phyloP scores from a whole-genome alignment of 2,329 filamentous ascomycete genomes.

The Pseudogymnoascus sp. region DNA sequence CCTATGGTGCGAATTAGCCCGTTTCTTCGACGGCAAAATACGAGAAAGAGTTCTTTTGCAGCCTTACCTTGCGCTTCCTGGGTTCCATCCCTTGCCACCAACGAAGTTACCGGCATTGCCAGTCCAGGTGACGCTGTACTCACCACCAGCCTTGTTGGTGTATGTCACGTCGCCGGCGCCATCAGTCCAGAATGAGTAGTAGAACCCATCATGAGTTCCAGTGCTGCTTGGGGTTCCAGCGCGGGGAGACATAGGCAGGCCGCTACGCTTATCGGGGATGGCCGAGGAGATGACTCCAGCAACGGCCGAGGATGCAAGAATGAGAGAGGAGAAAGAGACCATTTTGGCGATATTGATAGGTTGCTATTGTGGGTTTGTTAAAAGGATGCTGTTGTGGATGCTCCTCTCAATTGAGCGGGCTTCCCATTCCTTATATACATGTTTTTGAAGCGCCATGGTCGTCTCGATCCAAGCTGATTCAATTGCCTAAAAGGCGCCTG shows the following conservation, averaged over 20 bases:
- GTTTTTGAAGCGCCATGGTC: neutral
- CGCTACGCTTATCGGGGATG: neutral
- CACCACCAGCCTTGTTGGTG: conserved; percentile 45
- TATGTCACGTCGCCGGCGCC: conserved; percentile 44
- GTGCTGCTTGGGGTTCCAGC: conserved; percentile 38
- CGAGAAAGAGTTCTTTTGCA: neutral
- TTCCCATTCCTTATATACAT: neutral
- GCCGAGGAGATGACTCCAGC: conserved; percentile 13
- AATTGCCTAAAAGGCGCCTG: conserved; percentile 1
- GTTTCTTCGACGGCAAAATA: neutral
- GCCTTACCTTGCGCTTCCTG: conserved; percentile 27
- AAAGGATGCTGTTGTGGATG: neutral
- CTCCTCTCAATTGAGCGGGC: neutral
- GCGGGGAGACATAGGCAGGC: conserved; percentile 1
- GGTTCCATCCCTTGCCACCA: conserved; percentile 44
- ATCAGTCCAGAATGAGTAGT: conserved; percentile 55
- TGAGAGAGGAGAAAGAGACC: conserved; percentile 18
- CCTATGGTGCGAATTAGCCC: conserved; percentile 20
- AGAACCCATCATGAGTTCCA: conserved; percentile 50
- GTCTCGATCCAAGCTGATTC: neutral
- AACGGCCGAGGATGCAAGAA: conserved; percentile 13
- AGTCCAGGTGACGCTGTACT: conserved; percentile 44
- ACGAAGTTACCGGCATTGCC: conserved; percentile 40
- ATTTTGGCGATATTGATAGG: conserved; percentile 12
- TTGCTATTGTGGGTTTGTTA: neutral